Base-by-base conservation (phyloP, 2,329 filamentous ascomycete species). In the Chrysosphaeria jannelii region DNA sequence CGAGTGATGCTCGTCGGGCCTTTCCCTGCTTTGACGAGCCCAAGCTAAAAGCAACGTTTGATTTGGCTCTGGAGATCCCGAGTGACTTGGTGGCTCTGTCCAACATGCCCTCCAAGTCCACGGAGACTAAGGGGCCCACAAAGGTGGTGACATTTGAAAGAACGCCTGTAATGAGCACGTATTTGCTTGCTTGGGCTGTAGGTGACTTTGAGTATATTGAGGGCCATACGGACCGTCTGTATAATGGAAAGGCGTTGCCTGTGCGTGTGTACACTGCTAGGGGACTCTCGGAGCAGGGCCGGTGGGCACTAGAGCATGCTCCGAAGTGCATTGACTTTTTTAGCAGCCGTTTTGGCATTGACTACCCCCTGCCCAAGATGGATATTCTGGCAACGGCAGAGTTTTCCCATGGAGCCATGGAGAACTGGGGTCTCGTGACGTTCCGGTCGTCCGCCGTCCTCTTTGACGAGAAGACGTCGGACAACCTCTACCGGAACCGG, bases 11-110 rank as follows among this genome's bases (percentile, higher is more conserved):
- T 30, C 69, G 85, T 32, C 60, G 79, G 33, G 81, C 85, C 6
- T 91, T 97, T 47, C 85, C 85, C 22, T 97, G 85, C 50, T 93
- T 93, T 39, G 85, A 97, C 39, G 85, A 97, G 49, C 85, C 85
- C 20, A 90, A 89, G 38, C 57, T 93, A 32, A 97, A 97, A 49
- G 76, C 85, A 8, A 81, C 78, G 3, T 93, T 91, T 39, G 79
- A 91, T 43, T 72, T 97, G 28, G 59, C 78, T 37, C 70, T 97
- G 31, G 81, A 93, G 48, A 59, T 91, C 22, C 81, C 85, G 10
- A 66, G 70, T 22, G 75, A 81, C 33, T 70, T 85, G 44, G 67
- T 76, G 19, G 85, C 78, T 9, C 53, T 93, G 21, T 88, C 75
- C 49, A 93, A 93, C 48, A 93, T 91, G 81, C 78, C 76, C 3